Percentiles rank a stretch among this genome's conserved stretches.
Conservation (phyloP, 164 flowering plant genomes). For the Aristolochia californica region DNA sequence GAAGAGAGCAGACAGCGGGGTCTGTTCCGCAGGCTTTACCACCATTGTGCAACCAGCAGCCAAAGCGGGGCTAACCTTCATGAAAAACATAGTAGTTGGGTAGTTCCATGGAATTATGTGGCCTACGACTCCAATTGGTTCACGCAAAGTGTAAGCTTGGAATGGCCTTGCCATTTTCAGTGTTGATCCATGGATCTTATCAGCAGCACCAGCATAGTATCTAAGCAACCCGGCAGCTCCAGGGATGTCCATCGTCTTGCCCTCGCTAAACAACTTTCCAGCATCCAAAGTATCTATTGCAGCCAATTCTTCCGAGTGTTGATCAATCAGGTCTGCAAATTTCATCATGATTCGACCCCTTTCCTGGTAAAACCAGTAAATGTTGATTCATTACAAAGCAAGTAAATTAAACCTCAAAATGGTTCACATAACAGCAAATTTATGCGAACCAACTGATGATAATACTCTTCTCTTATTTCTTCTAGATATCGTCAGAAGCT, state of each 20-base stretch:
- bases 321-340: slow-evolving; percentile 57
- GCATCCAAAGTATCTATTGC: slow-evolving; percentile 49
- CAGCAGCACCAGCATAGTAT: slow-evolving; percentile 83
- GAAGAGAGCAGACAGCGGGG: slow-evolving; percentile 70
- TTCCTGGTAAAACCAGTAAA: slow-evolving; percentile 25
- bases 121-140: slow-evolving; percentile 82
- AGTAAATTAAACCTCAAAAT: too few species aligned
- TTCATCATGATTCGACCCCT: slow-evolving; percentile 56
- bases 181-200: slow-evolving; percentile 73
- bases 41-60: slow-evolving; percentile 88
- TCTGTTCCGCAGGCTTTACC: slow-evolving; percentile 82
- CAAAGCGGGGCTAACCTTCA: slow-evolving; percentile 58
- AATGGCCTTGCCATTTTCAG: slow-evolving; percentile 42
- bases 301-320: slow-evolving; percentile 58
- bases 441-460: too few species aligned
- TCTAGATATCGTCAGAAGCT: too few species aligned
- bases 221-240: slow-evolving; percentile 25
- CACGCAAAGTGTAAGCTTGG: slow-evolving; percentile 58
- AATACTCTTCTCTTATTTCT: too few species aligned
- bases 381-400: too few species aligned
- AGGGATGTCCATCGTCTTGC: slow-evolving; percentile 42
- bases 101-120: slow-evolving; percentile 77
- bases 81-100: slow-evolving; percentile 29
- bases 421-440: too few species aligned
- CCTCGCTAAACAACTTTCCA: slow-evolving; percentile 38